Evolutionary conservation across 225 moss, liverwort and hornwort genomes (phyloP).

Genomic region (Lunularia cruciata): DNA sequence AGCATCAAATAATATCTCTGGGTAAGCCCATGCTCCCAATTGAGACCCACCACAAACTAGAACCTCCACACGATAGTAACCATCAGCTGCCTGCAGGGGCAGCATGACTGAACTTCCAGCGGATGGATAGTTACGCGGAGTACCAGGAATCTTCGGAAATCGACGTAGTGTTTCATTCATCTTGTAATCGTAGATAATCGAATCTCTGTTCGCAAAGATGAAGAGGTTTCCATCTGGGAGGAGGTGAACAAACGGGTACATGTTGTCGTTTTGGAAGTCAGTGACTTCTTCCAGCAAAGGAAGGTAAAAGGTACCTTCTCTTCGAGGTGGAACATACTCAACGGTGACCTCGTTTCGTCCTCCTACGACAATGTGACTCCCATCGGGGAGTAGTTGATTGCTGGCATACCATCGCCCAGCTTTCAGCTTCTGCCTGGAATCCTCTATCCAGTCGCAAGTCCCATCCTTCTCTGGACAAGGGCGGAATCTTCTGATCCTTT

Average conservation of each 20-base stretch:
- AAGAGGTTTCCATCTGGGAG: slow-evolving; percentile 25
- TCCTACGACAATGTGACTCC: slow-evolving; percentile 35
- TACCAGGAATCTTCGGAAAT: slow-evolving; percentile 25
- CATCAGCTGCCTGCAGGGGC: slow-evolving; percentile 9
- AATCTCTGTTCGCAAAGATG: slow-evolving; percentile 21
- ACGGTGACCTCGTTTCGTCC: slow-evolving; percentile 36
- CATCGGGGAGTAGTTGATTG: slow-evolving; percentile 40
- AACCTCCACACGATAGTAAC: slow-evolving; percentile 13
- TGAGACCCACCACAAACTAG: slow-evolving; percentile 61
- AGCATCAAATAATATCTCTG: not conserved
- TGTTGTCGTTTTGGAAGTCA: slow-evolving; percentile 13
- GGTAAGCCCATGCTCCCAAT: slow-evolving; percentile 36
- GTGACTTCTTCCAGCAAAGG: slow-evolving; percentile 1
- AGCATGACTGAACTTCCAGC: slow-evolving; percentile 32
- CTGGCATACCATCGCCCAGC: slow-evolving; percentile 46
- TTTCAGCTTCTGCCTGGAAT: slow-evolving; percentile 39
- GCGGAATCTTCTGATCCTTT: slow-evolving; percentile 34
- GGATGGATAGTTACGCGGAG: slow-evolving; percentile 25
- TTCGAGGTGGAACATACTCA: slow-evolving; percentile 63
- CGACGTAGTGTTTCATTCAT: not conserved
- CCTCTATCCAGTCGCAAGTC: slow-evolving; percentile 31
- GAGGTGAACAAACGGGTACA: slow-evolving; percentile 28
- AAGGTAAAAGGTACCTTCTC: not conserved
- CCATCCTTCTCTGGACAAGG: slow-evolving; percentile 19
- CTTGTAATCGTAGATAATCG: slow-evolving; percentile 18